Base-by-base conservation (phyloP, 1,139 yeast genomes). In the Barnettozyma hawaiiensis region DNA sequence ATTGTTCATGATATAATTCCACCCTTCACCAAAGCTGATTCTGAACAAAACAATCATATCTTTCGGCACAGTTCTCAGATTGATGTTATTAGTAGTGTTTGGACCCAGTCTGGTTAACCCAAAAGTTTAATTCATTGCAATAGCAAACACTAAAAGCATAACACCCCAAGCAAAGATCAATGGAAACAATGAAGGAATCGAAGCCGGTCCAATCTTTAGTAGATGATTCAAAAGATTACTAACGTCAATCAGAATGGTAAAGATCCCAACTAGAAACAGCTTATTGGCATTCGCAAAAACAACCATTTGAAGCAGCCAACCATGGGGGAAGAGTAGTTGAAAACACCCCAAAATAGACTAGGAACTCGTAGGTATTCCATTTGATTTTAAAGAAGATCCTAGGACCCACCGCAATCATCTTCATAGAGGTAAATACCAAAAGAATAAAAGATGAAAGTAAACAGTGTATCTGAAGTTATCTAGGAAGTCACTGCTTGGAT, bases 21-120 rank as follows among this genome's bases (percentile, higher is more conserved):
- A 92, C 1, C 95, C 96, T 64, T 92, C 97, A 11, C 97, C 98
- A 62, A 92, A 87, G 65, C 95, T 85, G 70, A 85, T 80, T 50
- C 90, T 74, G 65, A 90, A 90, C 22, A 92, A 63, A 39, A 89
- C 63, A 42, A 92, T 75, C 52, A 92, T 64, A 0, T 96, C 76
- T 53, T 87, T 89, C 0, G 95, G 85, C 1, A 92, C 90, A 0
- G 96, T 83, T 48, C 98, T 67, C 48, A 89, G 73, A 55, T 92
- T 90, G 35, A 82, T 60, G 52, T 81, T 82, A n/a, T 74, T 79
- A 0, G 81, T 65, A 0, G 95, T 86, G 55, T 85, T 78, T 0
- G 80, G 73, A 0, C 97, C 97, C 9, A 85, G 60, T 55, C 80
- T 78, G 0, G 97, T 87, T 41, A 87, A 63, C 0, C 98, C 97